Conservation (phyloP, 345 rosid species). For the Melastoma malabathricum region DNA sequence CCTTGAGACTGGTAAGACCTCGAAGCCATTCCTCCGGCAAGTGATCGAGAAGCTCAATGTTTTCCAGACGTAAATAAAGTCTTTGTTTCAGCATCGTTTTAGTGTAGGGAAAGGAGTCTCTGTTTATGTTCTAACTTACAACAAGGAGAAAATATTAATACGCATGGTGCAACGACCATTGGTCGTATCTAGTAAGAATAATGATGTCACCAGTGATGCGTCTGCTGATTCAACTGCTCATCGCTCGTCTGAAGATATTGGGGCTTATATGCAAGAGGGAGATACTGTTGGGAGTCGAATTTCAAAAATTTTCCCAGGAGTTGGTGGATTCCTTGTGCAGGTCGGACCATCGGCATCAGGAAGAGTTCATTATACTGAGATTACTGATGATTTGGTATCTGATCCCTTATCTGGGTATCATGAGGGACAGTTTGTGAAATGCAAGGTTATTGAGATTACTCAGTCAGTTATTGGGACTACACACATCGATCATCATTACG, state of each 20-base stretch:
- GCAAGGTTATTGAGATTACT: constrained; percentile 77
- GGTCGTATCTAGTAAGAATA: not conserved
- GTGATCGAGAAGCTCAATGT: no score
- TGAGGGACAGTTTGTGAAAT: constrained; percentile 85
- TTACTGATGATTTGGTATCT: constrained; percentile 52
- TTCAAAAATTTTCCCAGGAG: constrained; percentile 56
- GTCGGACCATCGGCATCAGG: constrained; percentile 70
- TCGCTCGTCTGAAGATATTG: constrained; percentile 20
- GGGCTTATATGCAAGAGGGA: constrained; percentile 57
- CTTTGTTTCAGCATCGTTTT: constrained; percentile 46
- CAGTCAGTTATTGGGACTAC: constrained; percentile 41
- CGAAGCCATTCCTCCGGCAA: no score
- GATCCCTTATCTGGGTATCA: constrained; percentile 55
- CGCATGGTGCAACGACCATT: constrained; percentile 59
- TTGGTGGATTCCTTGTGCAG: constrained; percentile 81
- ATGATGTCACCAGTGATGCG: not conserved
- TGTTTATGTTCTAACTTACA: constrained; percentile 49
- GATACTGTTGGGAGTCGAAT: constrained; percentile 76
- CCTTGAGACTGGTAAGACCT: no score
- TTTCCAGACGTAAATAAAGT: no score
- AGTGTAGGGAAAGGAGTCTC: constrained; percentile 50
- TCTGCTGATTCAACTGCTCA: constrained; percentile 15
- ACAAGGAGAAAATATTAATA: constrained; percentile 49
- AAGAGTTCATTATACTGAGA: constrained; percentile 81
- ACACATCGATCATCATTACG: constrained; percentile 69